Conservation (phyloP, 2,329 filamentous ascomycete species). For the Claviceps paspali region DNA sequence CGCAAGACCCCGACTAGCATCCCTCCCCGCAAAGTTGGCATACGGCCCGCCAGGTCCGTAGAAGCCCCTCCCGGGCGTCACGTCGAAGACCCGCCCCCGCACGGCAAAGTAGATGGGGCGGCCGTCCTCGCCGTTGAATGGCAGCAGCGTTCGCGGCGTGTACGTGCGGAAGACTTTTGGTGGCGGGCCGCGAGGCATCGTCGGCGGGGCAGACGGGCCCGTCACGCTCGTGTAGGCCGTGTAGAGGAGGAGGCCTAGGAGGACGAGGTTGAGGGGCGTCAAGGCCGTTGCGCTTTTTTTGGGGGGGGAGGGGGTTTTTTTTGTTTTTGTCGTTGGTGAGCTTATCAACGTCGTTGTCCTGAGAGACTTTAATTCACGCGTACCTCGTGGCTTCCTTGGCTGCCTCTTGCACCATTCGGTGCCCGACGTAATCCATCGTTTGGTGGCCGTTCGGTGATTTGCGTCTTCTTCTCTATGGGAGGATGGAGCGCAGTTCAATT, state of each 20-base stretch:
- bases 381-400: slow-evolving; percentile 26
- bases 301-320: neutral
- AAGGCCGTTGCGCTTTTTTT: slow-evolving; percentile 23
- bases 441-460: too few species aligned
- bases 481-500: too few species aligned
- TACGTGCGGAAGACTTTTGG: slow-evolving; percentile 52
- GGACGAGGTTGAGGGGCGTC: slow-evolving; percentile 49
- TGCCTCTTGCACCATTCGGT: slow-evolving; percentile 38
- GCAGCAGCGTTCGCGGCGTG: slow-evolving; percentile 67
- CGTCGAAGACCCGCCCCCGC: slow-evolving; percentile 81
- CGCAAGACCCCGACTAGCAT: slow-evolving; percentile 77
- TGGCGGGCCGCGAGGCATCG: slow-evolving; percentile 31
- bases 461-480: too few species aligned
- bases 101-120: slow-evolving; percentile 81
- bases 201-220: slow-evolving; percentile 11
- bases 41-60: slow-evolving; percentile 94
- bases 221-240: slow-evolving; percentile 39
- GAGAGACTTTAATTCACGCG: slow-evolving; percentile 4
- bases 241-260: slow-evolving; percentile 40
- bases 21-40: slow-evolving; percentile 86
- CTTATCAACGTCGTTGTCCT: too few species aligned
- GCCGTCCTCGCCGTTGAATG: slow-evolving; percentile 63
- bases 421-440: slow-evolving; percentile 44
- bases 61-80: slow-evolving; percentile 74
- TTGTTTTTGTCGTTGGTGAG: too few species aligned